These are phyloP conservation scores for Lactuca sativa DNA, from an alignment of 129 eudicot species.

Conservation along the genomic window DNA sequence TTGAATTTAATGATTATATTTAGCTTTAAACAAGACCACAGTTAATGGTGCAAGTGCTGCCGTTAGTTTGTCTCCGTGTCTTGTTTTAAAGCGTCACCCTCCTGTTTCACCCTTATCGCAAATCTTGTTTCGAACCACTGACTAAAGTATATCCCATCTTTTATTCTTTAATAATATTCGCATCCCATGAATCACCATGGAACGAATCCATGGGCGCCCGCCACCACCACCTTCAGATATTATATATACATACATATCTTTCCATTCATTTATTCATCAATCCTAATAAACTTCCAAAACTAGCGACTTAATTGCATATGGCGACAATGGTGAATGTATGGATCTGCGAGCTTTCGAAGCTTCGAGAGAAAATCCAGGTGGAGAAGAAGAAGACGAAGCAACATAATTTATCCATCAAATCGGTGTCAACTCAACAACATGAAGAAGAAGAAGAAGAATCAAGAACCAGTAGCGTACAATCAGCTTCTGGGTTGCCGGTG, in stretches of 20 bases:
- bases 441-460: slow-evolving; percentile 24
- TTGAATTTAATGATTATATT: too few species aligned
- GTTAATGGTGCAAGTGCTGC: too few species aligned
- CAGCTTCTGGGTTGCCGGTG: slow-evolving; percentile 6
- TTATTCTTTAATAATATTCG: slow-evolving; percentile 27
- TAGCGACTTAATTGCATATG: slow-evolving; percentile 1
- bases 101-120: background rate
- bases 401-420: slow-evolving; percentile 2
- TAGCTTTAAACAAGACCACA: too few species aligned
- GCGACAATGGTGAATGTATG: slow-evolving; percentile 34
- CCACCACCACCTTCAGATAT: slow-evolving; percentile 5
- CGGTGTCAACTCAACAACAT: background rate
- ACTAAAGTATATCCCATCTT: slow-evolving; percentile 14
- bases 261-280: slow-evolving; percentile 5
- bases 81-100: background rate
- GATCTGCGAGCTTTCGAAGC: slow-evolving; percentile 24
- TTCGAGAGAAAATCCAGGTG: slow-evolving; percentile 23
- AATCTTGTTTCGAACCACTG: background rate
- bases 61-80: background rate
- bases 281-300: background rate
- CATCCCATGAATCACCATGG: slow-evolving; percentile 28
- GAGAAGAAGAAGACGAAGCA: slow-evolving; percentile 18
- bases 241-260: slow-evolving; percentile 26
- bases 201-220: slow-evolving; percentile 32
- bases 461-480: background rate